Evolutionary conservation across 768 basidiomycete genomes (phyloP).

Genomic region (Mycena galericulata): DNA sequence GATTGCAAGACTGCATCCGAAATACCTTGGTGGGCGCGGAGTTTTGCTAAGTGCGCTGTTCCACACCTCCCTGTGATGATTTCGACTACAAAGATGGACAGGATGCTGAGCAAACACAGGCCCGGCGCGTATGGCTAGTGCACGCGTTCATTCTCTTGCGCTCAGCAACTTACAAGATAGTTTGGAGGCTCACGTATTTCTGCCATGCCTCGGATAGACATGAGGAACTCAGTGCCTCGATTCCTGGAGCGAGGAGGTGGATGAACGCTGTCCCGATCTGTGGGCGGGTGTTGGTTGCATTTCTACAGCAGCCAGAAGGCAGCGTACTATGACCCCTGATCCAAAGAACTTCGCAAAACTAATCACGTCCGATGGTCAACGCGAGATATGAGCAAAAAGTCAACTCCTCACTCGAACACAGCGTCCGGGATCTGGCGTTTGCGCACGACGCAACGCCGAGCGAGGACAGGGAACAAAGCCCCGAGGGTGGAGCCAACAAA

Average conservation of each 20-base stretch:
- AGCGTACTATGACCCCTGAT: constrained; percentile 84
- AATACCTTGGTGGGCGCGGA: constrained; percentile 74
- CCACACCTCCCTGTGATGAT: constrained; percentile 92
- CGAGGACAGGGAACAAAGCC: constrained; percentile 66
- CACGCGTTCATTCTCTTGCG: not conserved
- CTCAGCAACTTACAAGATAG: too few species aligned
- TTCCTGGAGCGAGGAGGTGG: constrained; percentile 82
- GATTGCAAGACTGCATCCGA: too few species aligned
- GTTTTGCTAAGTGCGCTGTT: constrained; percentile 70
- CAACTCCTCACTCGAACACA: constrained; percentile 62
- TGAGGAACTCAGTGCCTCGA: constrained; percentile 74
- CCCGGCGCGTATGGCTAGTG: constrained; percentile 85
- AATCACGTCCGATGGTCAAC: not conserved
- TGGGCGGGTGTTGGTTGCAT: not conserved
- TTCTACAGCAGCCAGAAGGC: constrained; percentile 13
- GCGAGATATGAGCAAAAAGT: not conserved
- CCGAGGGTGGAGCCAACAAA: constrained; percentile 58
- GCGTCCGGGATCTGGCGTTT: constrained; percentile 54
- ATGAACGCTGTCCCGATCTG: constrained; percentile 93
- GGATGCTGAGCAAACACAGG: constrained; percentile 85
- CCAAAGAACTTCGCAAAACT: constrained; percentile 94
- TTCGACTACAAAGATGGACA: constrained; percentile 88
- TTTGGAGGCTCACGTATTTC: constrained; percentile 75
- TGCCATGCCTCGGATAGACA: constrained; percentile 83
- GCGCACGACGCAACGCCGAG: constrained; percentile 53